Evolutionary conservation across 495 filamentous ascomycete genomes (phyloP), one percentile per base, ranked within the genome.

Genomic region (Aspergillus homomorphus): DNA sequence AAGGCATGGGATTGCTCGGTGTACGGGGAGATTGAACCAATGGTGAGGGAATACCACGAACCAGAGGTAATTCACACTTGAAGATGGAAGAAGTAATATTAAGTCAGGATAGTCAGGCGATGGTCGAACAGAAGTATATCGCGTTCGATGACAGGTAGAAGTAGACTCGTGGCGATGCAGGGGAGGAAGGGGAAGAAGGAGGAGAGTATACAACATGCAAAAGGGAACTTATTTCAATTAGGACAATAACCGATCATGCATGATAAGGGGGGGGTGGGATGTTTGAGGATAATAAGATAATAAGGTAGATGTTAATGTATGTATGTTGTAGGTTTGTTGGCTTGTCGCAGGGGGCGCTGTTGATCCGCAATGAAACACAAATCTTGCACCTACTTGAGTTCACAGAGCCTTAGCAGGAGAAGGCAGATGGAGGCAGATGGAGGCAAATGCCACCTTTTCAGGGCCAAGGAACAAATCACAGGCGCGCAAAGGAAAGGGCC

Each of bases 401-500:
- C 33, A 12, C 7, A 38, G 33, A 10, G 33, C 12, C 33, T 38
- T 38, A 38, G 33, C 33, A 38, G 33, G 10, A 38, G 33, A 9
- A 38, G 48, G 20, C 18, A 19, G 18, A 23, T 51, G 14, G 23
- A 24, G 30, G 24, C 19, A 48, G 28, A 24, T 50, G 48, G 48
- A 30, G 48, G 48, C 48, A 51, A 51, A 51, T 51, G 48, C 23
- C 48, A 51, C 48, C 48, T 28, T 28, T 26, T 51, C 23, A 14
- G 48, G 28, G 30, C 33, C 15, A 5, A 28, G 48, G 48, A 30
- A 18, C 48, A 28, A 51, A 51, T 51, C 48, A 51, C 15, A 30
- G 14, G 10, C 23, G 5, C 12, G 19, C 24, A 30, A 28, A 23
- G 48, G 19, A 30, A 51, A 30, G 18, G 48, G 48, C 24, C 24